Evolutionary conservation across 108 stramenopile species (phyloP).

Genomic region (Conticribra weissflogii): DNA sequence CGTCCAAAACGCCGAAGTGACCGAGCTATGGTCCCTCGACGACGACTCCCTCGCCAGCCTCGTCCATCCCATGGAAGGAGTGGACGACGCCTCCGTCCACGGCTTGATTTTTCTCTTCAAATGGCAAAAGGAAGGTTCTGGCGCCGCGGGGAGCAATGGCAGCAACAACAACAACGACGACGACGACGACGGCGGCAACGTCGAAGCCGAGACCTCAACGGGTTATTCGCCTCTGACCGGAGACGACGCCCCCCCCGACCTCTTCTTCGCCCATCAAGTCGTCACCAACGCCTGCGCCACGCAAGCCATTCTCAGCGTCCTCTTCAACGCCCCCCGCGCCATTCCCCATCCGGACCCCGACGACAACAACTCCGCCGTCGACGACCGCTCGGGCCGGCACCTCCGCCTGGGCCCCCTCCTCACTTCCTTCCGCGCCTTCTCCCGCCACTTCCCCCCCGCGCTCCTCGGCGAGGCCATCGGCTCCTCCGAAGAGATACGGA

Average conservation of each 20-base stretch:
- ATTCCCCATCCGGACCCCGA: conserved; percentile 3
- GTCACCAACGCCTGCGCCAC: conserved; percentile 95
- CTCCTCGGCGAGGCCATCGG: conserved; percentile 90
- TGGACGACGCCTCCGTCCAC: conserved; percentile 59
- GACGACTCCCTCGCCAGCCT: conserved; percentile 59
- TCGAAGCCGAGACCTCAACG: too few relatives aligned
- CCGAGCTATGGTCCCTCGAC: conserved; percentile 84
- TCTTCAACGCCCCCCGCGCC: conserved; percentile 66
- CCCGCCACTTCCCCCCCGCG: conserved; percentile 77
- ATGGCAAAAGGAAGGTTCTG: conserved; percentile 58
- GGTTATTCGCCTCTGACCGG: conserved; percentile 39
- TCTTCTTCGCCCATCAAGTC: conserved; percentile 92
- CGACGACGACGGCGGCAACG: too few relatives aligned
- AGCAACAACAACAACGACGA: too few relatives aligned
- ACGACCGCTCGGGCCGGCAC: conserved; percentile 25
- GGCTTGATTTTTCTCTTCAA: conserved; percentile 95
- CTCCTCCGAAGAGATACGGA: conserved; percentile 76
- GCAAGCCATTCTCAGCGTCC: conserved; percentile 85
- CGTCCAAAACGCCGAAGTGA: conserved; percentile 73
- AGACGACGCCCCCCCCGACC: conserved; percentile 57
- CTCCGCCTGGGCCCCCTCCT: conserved; percentile 79
- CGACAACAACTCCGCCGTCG: conserved; percentile 7
- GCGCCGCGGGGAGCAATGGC: not conserved
- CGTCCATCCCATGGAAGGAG: conserved; percentile 30
- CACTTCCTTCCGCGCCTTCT: conserved; percentile 82